These are phyloP conservation scores for Cyclostephanos invisitatus DNA, from an alignment of 108 stramenopile species.

Conservation along the genomic window DNA sequence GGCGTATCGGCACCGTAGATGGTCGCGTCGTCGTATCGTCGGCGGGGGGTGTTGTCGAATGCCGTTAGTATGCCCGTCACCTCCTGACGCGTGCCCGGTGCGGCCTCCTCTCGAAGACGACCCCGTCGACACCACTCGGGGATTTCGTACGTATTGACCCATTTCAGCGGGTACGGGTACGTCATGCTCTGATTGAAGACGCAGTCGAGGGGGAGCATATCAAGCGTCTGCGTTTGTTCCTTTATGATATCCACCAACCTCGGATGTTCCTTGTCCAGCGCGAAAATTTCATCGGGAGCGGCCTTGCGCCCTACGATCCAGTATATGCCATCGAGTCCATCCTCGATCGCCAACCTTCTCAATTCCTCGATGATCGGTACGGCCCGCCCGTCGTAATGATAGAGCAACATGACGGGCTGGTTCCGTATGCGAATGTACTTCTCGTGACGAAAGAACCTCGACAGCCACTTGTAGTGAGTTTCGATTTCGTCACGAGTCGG, in stretches of 20 bases:
- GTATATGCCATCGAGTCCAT: slow-evolving; percentile 59
- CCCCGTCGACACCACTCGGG: slow-evolving; percentile 53
- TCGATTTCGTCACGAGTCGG: slow-evolving; percentile 28
- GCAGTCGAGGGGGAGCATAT: slow-evolving; percentile 4
- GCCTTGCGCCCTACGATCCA: slow-evolving; percentile 40
- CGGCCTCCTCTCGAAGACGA: not conserved
- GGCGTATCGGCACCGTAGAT: slow-evolving; percentile 32
- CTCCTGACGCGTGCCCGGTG: slow-evolving; percentile 28
- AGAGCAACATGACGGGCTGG: slow-evolving; percentile 58
- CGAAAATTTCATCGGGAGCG: slow-evolving; percentile 13
- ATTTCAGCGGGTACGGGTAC: slow-evolving; percentile 58
- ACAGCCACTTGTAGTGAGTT: slow-evolving; percentile 65
- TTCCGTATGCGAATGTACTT: slow-evolving; percentile 58
- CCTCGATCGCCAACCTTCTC: slow-evolving; percentile 43
- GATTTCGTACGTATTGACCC: slow-evolving; percentile 31
- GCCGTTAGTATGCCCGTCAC: slow-evolving; percentile 55
- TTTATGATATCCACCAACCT: not conserved
- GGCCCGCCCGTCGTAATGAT: slow-evolving; percentile 33
- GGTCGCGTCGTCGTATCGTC: slow-evolving; percentile 42
- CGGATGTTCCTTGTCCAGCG: not conserved
- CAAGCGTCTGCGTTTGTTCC: not conserved
- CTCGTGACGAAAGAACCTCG: slow-evolving; percentile 61
- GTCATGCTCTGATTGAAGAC: slow-evolving; percentile 49
- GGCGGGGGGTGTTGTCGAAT: slow-evolving; percentile 81
- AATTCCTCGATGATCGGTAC: slow-evolving; percentile 42